These are phyloP conservation scores for Fraxinus paxiana DNA, from an alignment of 305 asterid species.

Conservation along the genomic window DNA sequence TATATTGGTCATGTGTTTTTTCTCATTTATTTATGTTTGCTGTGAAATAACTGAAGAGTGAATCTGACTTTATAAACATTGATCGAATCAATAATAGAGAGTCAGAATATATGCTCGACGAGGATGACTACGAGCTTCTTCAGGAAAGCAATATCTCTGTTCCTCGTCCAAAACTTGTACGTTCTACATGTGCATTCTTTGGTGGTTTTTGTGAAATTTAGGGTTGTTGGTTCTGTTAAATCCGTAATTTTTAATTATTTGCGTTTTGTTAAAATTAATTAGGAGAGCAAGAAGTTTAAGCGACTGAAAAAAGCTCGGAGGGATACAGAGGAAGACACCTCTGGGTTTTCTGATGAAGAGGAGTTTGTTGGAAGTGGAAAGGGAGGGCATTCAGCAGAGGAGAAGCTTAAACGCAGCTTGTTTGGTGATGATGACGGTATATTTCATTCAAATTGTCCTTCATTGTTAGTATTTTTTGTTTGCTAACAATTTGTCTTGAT, in stretches of 20 bases:
- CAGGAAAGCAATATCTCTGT: conserved; percentile 88
- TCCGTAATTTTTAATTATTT: neutral
- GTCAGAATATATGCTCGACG: conserved; percentile 74
- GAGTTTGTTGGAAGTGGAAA: conserved; percentile 72
- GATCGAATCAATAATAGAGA: conserved; percentile 42
- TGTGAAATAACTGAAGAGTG: neutral
- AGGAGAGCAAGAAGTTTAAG: conserved; percentile 87
- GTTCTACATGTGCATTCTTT: conserved; percentile 20
- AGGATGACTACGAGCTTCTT: conserved; percentile 90
- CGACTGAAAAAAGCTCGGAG: conserved; percentile 84
- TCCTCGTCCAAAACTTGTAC: conserved; percentile 75
- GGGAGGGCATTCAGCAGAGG: conserved; percentile 76
- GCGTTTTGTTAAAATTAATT: neutral
- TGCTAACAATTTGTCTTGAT: conserved; percentile 13
- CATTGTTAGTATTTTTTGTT: conserved; percentile 8
- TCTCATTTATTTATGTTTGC: neutral
- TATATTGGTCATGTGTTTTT: conserved; percentile 11
- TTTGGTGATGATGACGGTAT: conserved; percentile 93
- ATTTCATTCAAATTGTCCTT: conserved; percentile 17
- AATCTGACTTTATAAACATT: conserved; percentile 9
- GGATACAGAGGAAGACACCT: conserved; percentile 68
- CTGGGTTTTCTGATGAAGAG: conserved; percentile 86
- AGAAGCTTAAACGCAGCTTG: conserved; percentile 74
- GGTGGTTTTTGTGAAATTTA: neutral
- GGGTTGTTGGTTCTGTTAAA: neutral